Evolutionary conservation across 2,329 filamentous ascomycete species (phyloP).

Genomic region (Exophiala viscosa): DNA sequence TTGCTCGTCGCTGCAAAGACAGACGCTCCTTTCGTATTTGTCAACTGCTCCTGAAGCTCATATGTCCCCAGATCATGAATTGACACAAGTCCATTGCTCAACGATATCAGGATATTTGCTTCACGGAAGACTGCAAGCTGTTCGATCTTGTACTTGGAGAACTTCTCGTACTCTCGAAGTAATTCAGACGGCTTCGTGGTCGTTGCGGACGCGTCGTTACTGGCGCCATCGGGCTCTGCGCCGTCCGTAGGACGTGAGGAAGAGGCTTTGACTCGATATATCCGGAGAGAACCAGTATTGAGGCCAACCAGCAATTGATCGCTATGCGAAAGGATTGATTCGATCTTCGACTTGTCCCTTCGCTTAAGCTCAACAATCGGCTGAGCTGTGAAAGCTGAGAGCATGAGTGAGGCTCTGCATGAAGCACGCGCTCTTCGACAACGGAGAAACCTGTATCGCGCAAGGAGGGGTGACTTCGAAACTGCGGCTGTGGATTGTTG

Average conservation of each 20-base stretch:
- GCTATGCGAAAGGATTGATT: conserved; percentile 88
- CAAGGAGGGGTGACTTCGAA: not conserved
- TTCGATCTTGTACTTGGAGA: conserved; percentile 83
- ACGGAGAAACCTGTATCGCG: not conserved
- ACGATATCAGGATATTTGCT: conserved; percentile 81
- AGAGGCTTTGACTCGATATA: conserved; percentile 82
- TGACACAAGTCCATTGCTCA: conserved; percentile 85
- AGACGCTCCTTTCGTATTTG: conserved; percentile 80
- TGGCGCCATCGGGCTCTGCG: conserved; percentile 29
- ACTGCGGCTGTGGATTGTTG: not conserved
- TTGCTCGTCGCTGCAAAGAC: conserved; percentile 93
- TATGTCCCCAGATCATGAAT: conserved; percentile 87
- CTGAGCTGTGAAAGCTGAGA: conserved; percentile 94
- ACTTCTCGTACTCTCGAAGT: conserved; percentile 87
- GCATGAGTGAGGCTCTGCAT: conserved; percentile 54
- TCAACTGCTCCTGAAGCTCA: conserved; percentile 72
- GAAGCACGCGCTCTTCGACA: not conserved
- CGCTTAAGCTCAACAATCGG: conserved; percentile 95
- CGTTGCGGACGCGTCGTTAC: conserved; percentile 20
- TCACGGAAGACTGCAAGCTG: conserved; percentile 96
- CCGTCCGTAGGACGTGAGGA: conserved; percentile 32
- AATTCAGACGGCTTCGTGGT: conserved; percentile 65
- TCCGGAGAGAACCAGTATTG: conserved; percentile 79
- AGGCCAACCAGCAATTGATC: conserved; percentile 89
- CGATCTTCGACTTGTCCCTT: conserved; percentile 95